Evolutionary conservation across 768 basidiomycete genomes (phyloP), one percentile per base, ranked within the genome.

Genomic region (Xerocomus spinulosus): DNA sequence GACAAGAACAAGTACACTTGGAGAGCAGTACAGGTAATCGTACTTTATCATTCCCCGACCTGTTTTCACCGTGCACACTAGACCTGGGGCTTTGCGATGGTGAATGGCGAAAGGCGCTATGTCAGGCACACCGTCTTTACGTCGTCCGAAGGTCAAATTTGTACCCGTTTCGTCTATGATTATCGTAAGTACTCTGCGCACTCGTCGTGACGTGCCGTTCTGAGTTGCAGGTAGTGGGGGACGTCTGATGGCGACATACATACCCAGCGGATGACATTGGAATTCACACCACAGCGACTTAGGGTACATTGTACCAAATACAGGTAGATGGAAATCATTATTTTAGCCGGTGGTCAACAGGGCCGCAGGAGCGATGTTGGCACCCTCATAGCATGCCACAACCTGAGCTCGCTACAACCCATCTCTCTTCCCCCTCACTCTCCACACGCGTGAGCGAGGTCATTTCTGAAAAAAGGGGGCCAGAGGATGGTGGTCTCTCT

Each of bases 11-110:
- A 68, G 2, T 72, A 54, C 15, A 73, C 70, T 5, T 90, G 87
- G 87, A 77, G 68, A 50, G 82, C 74, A 2, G 64, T 80, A 35
- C 83, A 85, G 77, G 87, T 84, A 47, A 28, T 13, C 13, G 8
- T 10, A 29, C 23, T 68, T 34, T 23, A 24, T 41, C 18, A 17
- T 39, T 44, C 4, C 17, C 21, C 29, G 21, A 28, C 44, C 21
- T 20, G 10, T 44, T 33, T 50, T 35, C 26, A 42, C 43, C 25
- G 24, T 10, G 26, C 23, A 9, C 21, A 34, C 12, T 35, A 75
- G 75, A 67, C 66, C 3, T 88, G 85, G 86, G 86, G 85, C 20
- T 73, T 87, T 18, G 73, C 83, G 56, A 70, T 71, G 4, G 67
- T 83, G 53, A 67, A 83, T 13, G 80, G 72, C 23, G 78, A 79